These are phyloP conservation scores for Phellinidium pouzarii DNA, from an alignment of 1,284 basidiomycete species.

Conservation along the genomic window DNA sequence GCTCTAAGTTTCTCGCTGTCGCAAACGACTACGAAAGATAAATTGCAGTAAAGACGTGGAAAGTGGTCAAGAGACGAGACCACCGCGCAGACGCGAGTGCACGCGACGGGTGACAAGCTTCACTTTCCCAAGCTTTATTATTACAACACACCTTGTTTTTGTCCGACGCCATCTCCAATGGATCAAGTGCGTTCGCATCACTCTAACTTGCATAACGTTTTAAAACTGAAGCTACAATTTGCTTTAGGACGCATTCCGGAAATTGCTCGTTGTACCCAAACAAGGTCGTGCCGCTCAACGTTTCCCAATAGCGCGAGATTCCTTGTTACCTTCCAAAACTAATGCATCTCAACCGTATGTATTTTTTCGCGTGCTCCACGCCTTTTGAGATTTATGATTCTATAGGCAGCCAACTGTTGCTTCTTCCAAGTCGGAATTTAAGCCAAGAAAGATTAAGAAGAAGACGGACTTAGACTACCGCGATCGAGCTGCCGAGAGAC, in stretches of 20 bases:
- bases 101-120: not conserved
- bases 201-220: not conserved
- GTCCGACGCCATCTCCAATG: not conserved
- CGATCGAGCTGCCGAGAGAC: constrained; percentile 64
- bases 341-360: constrained; percentile 9
- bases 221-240: not conserved
- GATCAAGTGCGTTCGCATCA: constrained; percentile 12
- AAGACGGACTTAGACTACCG: constrained; percentile 46
- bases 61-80: not conserved
- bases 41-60: not conserved
- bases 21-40: not conserved
- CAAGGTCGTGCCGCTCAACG: constrained; percentile 19
- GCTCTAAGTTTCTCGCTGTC: not conserved
- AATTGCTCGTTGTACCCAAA: constrained; percentile 27
- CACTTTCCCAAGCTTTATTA: not conserved
- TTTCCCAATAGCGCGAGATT: constrained; percentile 5
- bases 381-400: not conserved
- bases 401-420: constrained; percentile 30
- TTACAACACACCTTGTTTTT: not conserved
- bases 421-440: constrained; percentile 54
- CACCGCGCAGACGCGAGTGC: not conserved
- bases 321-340: constrained; percentile 11
- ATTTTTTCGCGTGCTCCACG: not conserved
- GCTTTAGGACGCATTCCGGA: constrained; percentile 36
- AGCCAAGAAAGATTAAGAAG: constrained; percentile 71